Percentiles rank a stretch among this genome's conserved stretches.
phyloP scores from a whole-genome alignment of 2,329 filamentous ascomycete species.

The Colletotrichum chlorophyti region DNA sequence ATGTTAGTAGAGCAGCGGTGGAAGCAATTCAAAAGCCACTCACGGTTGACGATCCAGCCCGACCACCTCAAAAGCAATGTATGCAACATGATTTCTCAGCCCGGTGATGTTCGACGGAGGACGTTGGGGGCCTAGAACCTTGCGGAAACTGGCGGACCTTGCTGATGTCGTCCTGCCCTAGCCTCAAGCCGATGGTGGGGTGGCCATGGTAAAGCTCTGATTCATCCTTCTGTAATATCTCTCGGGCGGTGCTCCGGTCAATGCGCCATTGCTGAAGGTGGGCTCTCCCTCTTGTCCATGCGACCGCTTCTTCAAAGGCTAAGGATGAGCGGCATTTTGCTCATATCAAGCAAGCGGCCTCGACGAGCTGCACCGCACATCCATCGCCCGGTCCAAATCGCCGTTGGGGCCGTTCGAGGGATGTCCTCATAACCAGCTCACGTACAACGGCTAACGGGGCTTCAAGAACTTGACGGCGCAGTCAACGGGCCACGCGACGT shows the following conservation, averaged over 20 bases:
- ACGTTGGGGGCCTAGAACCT: no score
- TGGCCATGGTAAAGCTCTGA: background rate
- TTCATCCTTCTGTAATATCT: background rate
- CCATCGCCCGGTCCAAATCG: slow-evolving; percentile 41
- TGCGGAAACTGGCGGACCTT: background rate
- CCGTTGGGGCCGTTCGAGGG: slow-evolving; percentile 45
- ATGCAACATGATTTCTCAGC: no score
- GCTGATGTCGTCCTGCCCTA: background rate
- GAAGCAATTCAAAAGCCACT: slow-evolving; percentile 20
- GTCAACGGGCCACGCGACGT: slow-evolving; percentile 32
- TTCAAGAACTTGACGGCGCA: slow-evolving; percentile 28
- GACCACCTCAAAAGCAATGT: no score
- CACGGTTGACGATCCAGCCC: no score
- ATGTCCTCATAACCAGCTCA: slow-evolving; percentile 44
- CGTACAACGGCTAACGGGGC: slow-evolving; percentile 27
- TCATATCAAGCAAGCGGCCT: slow-evolving; percentile 46
- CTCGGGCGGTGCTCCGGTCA: background rate
- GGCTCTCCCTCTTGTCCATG: background rate
- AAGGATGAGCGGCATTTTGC: no score
- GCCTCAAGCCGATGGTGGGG: background rate
- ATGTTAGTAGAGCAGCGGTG: slow-evolving; percentile 13
- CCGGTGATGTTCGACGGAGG: no score
- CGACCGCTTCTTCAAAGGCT: no score
- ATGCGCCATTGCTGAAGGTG: slow-evolving; percentile 13
- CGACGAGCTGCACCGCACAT: slow-evolving; percentile 42